Evolutionary conservation across 768 basidiomycete genomes (phyloP).

Genomic region (Ramaria rubella): DNA sequence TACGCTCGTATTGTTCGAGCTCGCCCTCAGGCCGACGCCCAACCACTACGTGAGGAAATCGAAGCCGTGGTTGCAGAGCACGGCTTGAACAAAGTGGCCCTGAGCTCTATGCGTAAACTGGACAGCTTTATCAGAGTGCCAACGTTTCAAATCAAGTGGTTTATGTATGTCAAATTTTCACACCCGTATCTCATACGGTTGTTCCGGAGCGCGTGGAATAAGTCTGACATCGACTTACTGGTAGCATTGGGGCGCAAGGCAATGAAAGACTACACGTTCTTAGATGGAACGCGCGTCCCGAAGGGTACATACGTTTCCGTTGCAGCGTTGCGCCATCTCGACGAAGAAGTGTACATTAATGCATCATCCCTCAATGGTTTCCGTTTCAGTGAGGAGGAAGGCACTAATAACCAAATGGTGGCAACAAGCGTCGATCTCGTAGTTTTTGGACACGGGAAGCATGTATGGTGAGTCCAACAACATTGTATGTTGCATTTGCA

Average conservation of each 20-base stretch:
- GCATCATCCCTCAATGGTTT: not conserved
- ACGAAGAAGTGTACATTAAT: slow-evolving; percentile 9
- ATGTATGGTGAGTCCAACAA: not conserved
- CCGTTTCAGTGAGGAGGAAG: slow-evolving; percentile 5
- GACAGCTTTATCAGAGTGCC: slow-evolving; percentile 16
- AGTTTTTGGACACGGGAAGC: not conserved
- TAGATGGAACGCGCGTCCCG: slow-evolving; percentile 38
- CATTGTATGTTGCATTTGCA: not conserved
- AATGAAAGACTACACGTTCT: slow-evolving; percentile 36
- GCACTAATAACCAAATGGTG: slow-evolving; percentile 15
- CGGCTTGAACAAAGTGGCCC: slow-evolving; percentile 12
- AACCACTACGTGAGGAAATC: slow-evolving; percentile 10
- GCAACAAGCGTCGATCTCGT: not conserved
- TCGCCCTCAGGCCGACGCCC: slow-evolving; percentile 13
- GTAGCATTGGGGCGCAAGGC: slow-evolving; percentile 21
- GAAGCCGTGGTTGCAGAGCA: not conserved
- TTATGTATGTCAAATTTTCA: too few species aligned
- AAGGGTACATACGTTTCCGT: slow-evolving; percentile 29
- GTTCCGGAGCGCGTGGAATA: not conserved
- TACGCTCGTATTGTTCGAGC: slow-evolving; percentile 7
- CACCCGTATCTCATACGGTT: too few species aligned
- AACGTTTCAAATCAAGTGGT: not conserved
- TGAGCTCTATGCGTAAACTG: slow-evolving; percentile 7
- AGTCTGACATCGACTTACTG: not conserved
- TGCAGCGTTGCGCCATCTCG: slow-evolving; percentile 13